phyloP scores from a whole-genome alignment of 805 yeast species.

The Myxozyma kluyveri region DNA sequence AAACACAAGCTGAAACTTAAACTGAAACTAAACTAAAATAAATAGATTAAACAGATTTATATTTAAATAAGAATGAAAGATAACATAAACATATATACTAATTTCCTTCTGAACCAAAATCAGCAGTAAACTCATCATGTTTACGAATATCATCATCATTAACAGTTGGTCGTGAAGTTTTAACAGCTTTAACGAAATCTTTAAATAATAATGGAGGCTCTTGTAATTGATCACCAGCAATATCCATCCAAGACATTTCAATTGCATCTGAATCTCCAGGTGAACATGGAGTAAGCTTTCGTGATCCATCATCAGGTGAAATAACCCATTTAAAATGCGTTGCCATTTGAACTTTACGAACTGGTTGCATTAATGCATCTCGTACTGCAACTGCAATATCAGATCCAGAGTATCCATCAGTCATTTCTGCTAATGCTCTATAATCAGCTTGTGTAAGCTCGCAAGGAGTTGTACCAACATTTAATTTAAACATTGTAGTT shows the following conservation, averaged over 20 bases:
- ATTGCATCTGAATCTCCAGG: conserved; percentile 89
- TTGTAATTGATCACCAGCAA: conserved; percentile 79
- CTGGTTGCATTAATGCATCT: conserved; percentile 97
- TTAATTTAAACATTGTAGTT: conserved; percentile 87
- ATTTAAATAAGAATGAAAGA: background rate
- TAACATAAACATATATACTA: conserved; percentile 34
- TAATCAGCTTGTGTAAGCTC: conserved; percentile 69
- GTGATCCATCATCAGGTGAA: conserved; percentile 34
- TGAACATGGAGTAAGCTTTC: conserved; percentile 82
- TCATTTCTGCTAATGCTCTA: conserved; percentile 79
- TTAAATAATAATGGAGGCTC: conserved; percentile 88
- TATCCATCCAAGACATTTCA: conserved; percentile 92
- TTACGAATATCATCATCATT: conserved; percentile 76
- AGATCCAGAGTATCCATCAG: conserved; percentile 96
- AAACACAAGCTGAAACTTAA: too few species aligned
- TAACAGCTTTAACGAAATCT: conserved; percentile 90
- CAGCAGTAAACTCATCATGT: conserved; percentile 85
- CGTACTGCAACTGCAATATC: conserved; percentile 95
- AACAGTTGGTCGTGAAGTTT: conserved; percentile 91
- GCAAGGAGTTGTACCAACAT: conserved; percentile 89
- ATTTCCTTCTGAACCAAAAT: conserved; percentile 97
- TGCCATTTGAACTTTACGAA: conserved; percentile 90
- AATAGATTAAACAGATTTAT: too few species aligned
- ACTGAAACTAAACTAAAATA: too few species aligned
- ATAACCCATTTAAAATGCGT: conserved; percentile 79